These are phyloP conservation scores for Nemania diffusa DNA, from an alignment of 2,329 filamentous ascomycete species.

Conservation along the genomic window DNA sequence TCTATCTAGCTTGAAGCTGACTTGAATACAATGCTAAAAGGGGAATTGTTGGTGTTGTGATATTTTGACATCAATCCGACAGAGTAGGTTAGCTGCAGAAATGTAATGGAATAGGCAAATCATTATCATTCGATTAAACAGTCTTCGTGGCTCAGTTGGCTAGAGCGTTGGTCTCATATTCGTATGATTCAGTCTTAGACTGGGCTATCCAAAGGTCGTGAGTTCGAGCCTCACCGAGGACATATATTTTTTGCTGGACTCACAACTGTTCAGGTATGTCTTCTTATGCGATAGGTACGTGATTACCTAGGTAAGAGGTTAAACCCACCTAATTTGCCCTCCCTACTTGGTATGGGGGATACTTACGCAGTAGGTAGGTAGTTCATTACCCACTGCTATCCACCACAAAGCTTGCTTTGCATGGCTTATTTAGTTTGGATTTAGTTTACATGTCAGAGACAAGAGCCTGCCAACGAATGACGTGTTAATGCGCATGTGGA, in stretches of 20 bases:
- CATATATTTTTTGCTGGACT: conserved; percentile 37
- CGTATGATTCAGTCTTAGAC: conserved; percentile 33
- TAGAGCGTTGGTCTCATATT: conserved; percentile 57
- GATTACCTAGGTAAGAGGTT: too few species aligned
- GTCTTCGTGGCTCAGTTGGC: conserved; percentile 56
- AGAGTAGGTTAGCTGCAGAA: too few species aligned
- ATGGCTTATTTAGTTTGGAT: neutral
- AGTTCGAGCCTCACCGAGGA: conserved; percentile 62
- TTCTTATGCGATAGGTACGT: too few species aligned
- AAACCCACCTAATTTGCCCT: too few species aligned
- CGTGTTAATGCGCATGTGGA: neutral
- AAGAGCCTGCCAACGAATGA: neutral
- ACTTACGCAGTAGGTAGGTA: too few species aligned
- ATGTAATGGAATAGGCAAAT: too few species aligned
- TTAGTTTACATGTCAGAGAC: neutral
- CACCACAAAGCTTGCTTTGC: neutral
- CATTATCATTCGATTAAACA: neutral
- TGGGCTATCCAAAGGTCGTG: conserved; percentile 57
- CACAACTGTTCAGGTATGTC: too few species aligned
- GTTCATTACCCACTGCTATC: neutral
- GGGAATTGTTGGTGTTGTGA: neutral
- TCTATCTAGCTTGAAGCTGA: too few species aligned
- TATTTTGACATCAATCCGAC: neutral
- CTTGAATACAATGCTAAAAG: too few species aligned
- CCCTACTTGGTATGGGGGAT: too few species aligned